phyloP scores from a whole-genome alignment of 140 eudicot genomes.

The Erigeron philadelphicus region DNA sequence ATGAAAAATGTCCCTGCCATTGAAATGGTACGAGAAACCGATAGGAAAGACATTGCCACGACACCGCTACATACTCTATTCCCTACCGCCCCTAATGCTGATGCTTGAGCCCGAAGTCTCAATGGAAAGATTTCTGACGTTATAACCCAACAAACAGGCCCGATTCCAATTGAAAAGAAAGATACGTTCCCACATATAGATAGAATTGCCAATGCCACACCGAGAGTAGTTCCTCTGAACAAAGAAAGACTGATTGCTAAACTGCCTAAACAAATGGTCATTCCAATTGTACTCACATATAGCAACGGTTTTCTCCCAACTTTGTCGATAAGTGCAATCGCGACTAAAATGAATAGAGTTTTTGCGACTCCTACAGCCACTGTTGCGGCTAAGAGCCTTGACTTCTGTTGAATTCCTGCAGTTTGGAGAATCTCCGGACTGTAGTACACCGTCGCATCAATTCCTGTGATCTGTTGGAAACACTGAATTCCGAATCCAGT shows the following conservation, averaged over 20 bases:
- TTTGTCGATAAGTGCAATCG: constrained; percentile 58
- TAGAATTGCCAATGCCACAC: constrained; percentile 51
- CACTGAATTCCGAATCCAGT: constrained; percentile 78
- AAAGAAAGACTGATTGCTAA: constrained; percentile 48
- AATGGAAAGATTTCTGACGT: constrained; percentile 83
- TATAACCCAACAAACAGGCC: constrained; percentile 94
- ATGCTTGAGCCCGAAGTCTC: constrained; percentile 82
- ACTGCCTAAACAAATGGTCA: constrained; percentile 58
- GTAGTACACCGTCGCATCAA: constrained; percentile 73
- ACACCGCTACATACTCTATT: constrained; percentile 80
- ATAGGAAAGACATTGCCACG: constrained; percentile 81
- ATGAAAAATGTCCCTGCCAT: constrained; percentile 67
- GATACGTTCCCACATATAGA: constrained; percentile 83
- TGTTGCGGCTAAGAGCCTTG: constrained; percentile 64
- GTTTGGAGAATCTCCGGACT: constrained; percentile 69
- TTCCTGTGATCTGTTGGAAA: constrained; percentile 85
- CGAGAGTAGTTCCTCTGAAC: constrained; percentile 40
- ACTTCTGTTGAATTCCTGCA: constrained; percentile 58
- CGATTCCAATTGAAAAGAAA: constrained; percentile 82
- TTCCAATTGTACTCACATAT: constrained; percentile 73
- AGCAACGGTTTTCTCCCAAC: constrained; percentile 71
- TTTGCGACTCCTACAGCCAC: constrained; percentile 78
- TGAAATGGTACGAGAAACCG: constrained; percentile 69
- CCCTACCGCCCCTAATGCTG: constrained; percentile 81
- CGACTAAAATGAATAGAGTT: constrained; percentile 52